Conservation (phyloP, 306 rosid species). For the Lathyrus tuberosus region DNA sequence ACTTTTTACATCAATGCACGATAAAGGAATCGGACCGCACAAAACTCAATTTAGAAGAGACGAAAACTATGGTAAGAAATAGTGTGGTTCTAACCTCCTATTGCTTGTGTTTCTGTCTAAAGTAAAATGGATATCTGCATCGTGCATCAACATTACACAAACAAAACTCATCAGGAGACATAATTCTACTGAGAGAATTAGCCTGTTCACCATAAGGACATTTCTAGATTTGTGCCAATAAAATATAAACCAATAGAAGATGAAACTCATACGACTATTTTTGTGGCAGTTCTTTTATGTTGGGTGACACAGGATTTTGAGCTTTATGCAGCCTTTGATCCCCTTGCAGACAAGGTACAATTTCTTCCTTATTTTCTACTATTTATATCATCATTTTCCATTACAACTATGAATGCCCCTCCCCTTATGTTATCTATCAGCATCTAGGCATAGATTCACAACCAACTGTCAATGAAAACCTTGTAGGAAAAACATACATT, state of each 20-base stretch:
- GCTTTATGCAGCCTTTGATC: constrained; percentile 98
- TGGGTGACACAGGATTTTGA: constrained; percentile 99
- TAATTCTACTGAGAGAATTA: constrained; percentile 20
- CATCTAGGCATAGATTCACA: constrained; percentile 19
- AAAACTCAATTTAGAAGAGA: constrained; percentile 97
- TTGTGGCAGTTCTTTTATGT: constrained; percentile 85
- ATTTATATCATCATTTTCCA: constrained; percentile 5
- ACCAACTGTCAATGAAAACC: constrained; percentile 23
- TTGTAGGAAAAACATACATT: not conserved
- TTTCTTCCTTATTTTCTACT: constrained; percentile 17
- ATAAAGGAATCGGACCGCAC: constrained; percentile 83
- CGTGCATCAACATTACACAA: constrained; percentile 24
- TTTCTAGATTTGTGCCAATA: constrained; percentile 3
- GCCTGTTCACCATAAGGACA: not conserved
- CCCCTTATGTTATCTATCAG: constrained; percentile 8
- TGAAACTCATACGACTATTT: constrained; percentile 34
- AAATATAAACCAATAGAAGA: constrained; percentile 28
- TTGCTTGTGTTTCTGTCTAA: constrained; percentile 22
- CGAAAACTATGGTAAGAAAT: constrained; percentile 79
- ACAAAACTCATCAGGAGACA: too few species aligned
- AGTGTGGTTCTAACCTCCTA: constrained; percentile 7
- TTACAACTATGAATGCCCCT: not conserved
- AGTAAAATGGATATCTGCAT: constrained; percentile 25
- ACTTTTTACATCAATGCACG: constrained; percentile 91
- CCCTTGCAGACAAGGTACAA: constrained; percentile 93